Base-by-base conservation (phyloP, 139 green algal genomes). In the Chlamydomonas sp. region DNA sequence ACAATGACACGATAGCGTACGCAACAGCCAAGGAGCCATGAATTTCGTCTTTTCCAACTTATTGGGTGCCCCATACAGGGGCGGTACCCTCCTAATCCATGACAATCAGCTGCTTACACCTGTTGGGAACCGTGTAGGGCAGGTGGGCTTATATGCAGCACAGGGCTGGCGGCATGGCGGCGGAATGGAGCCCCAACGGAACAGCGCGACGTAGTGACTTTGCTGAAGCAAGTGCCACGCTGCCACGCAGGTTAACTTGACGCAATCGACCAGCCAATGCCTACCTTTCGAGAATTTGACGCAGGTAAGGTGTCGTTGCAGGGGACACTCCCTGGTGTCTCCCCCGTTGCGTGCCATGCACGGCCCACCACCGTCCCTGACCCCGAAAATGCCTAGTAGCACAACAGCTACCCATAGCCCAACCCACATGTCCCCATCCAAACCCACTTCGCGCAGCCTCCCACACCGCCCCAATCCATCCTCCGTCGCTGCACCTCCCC, bases 31-130 rank as follows among this genome's bases (percentile, higher is more conserved):
- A 49, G 31, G 31, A 49, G 31, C 31, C 31, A 98, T 99, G 96
- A 95, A 99, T 80, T 99, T 91, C 77, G 89, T 91, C 62, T 99
- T 99, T 76, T 86, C 72, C 1, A 98, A 97, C 84, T 75, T 99
- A 63, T 88, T 99, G 49, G 97, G 97, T 0, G 97, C 97, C 7
- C 97, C 97, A 5, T 99, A 99, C 80, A 84, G 97, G 8, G 97
- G 97, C 18, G 97, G 97, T 60, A 99, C 96, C 90, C 72, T 99
- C 4, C 63, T 98, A 0, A 91, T 99, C 3, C 86, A 94, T 14
- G 95, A 90, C 18, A 94, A 95, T 69, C 94, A 98, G 67, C 91
- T 99, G 12, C 89, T 99, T 5, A 95, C 95, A 0, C 93, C 97
- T 15, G 94, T 98, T 7, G 97, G 97, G n/a, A 99, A 99, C 80